These are phyloP conservation scores for Lagerstroemia speciosa DNA, from an alignment of 345 rosid genomes.

Conservation along the genomic window DNA sequence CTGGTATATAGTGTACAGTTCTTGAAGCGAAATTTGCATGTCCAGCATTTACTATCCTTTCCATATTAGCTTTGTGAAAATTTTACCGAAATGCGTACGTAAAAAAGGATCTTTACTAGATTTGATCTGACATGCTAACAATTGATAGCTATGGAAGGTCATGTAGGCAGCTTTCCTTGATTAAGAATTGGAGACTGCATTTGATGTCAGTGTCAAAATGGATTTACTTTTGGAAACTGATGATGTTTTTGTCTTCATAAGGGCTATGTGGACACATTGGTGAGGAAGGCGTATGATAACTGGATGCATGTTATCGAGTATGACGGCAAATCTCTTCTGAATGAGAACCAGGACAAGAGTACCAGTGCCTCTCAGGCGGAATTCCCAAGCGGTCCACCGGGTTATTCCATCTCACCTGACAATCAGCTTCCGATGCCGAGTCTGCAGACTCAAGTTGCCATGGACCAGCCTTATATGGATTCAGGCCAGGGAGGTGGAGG, in stretches of 20 bases:
- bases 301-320: slow-evolving; percentile 87
- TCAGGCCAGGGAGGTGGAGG: slow-evolving; percentile 51
- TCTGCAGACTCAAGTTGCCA: slow-evolving; percentile 36
- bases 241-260: slow-evolving; percentile 17
- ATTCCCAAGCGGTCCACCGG: slow-evolving; percentile 18
- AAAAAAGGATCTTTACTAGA: not conserved
- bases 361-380: slow-evolving; percentile 24
- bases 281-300: slow-evolving; percentile 95
- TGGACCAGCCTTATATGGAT: slow-evolving; percentile 44
- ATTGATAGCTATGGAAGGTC: not conserved
- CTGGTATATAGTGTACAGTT: not conserved
- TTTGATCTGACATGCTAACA: not conserved
- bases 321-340: slow-evolving; percentile 68
- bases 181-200: not conserved
- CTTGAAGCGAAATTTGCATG: not conserved
- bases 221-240: not conserved
- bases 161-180: not conserved
- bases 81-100: not conserved
- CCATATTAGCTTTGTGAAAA: too few relatives aligned
- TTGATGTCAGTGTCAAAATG: not conserved
- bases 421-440: slow-evolving; percentile 30
- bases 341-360: slow-evolving; percentile 37
- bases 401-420: slow-evolving; percentile 31
- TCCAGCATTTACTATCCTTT: too few relatives aligned
- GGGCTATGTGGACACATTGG: slow-evolving; percentile 74